Percentiles rank a stretch among this genome's conserved stretches.
These are phyloP conservation scores for Gossypium trilobum DNA, from an alignment of 441 rosid species.

Conservation along the genomic window DNA sequence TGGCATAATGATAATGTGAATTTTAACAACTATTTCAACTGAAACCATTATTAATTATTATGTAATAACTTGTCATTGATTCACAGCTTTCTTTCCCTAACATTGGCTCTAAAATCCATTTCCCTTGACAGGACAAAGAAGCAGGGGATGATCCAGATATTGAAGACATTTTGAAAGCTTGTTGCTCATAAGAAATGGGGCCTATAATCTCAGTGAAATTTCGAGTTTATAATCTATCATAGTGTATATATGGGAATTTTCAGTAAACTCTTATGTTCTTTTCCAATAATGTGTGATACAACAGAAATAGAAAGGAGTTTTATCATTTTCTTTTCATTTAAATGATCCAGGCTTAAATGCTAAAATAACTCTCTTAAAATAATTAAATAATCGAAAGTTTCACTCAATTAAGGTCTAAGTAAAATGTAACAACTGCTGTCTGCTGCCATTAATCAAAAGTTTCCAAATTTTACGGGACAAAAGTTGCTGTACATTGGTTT, in stretches of 20 bases:
- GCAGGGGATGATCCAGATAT: constrained; percentile 89
- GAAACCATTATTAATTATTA: background rate
- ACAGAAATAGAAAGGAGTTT: background rate
- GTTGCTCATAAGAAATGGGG: constrained; percentile 42
- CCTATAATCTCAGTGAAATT: background rate
- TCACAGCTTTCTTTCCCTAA: background rate
- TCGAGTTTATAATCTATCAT: background rate
- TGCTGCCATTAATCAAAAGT: too few relatives aligned
- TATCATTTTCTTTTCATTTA: background rate
- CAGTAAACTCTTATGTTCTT: background rate
- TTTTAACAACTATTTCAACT: background rate
- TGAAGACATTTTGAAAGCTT: constrained; percentile 63
- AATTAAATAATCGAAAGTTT: too few relatives aligned
- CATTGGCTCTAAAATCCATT: background rate
- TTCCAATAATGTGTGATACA: background rate
- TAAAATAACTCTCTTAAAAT: too few relatives aligned
- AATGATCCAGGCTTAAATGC: background rate
- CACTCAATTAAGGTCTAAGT: too few relatives aligned
- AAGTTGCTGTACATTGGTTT: background rate
- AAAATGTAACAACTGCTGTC: too few relatives aligned
- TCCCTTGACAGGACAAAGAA: constrained; percentile 67
- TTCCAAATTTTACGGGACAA: background rate
- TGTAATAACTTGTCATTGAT: background rate
- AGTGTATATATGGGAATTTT: background rate
- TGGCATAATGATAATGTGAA: background rate